Conservation (phyloP, 2,329 filamentous ascomycete genomes). For the Tolypocladium amazonense region DNA sequence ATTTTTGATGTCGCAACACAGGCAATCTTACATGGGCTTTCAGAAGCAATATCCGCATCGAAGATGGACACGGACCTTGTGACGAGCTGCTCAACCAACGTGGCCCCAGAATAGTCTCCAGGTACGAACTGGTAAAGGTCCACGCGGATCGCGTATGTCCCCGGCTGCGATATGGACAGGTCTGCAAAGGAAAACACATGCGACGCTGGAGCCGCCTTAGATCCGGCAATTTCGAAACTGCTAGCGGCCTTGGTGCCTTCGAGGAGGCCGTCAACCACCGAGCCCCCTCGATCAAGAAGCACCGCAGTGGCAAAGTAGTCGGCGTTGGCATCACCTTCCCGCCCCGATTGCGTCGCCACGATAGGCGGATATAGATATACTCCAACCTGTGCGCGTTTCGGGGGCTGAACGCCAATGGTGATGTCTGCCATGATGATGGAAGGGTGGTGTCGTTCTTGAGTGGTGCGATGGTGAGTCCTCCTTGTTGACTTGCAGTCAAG, state of each 20-base stretch:
- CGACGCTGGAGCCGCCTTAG: conserved; percentile 2
- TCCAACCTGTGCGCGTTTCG: conserved; percentile 7
- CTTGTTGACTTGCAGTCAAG: neutral
- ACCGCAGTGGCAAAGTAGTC: conserved; percentile 17
- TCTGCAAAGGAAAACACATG: conserved; percentile 15
- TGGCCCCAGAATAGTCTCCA: conserved; percentile 4
- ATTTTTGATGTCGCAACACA: neutral
- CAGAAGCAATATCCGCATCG: conserved; percentile 2
- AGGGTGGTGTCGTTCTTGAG: neutral
- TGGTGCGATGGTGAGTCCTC: neutral
- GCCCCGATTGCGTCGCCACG: conserved; percentile 8
- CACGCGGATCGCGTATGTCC: conserved; percentile 15
- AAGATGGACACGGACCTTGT: conserved; percentile 7
- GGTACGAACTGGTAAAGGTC: conserved; percentile 15
- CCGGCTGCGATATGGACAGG: conserved; percentile 11
- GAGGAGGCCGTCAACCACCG: conserved; percentile 10
- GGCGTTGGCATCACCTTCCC: neutral
- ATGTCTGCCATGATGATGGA: conserved; percentile 4
- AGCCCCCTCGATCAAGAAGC: conserved; percentile 9
- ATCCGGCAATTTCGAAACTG: conserved; percentile 5
- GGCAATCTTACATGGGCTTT: conserved; percentile 5
- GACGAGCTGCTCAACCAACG: conserved; percentile 7
- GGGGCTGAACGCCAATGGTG: conserved; percentile 14
- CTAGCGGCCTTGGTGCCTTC: conserved; percentile 9
- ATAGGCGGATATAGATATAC: conserved; percentile 12